Conservation (phyloP, 805 yeast species). For the Helenozyma baotianmanensis region DNA sequence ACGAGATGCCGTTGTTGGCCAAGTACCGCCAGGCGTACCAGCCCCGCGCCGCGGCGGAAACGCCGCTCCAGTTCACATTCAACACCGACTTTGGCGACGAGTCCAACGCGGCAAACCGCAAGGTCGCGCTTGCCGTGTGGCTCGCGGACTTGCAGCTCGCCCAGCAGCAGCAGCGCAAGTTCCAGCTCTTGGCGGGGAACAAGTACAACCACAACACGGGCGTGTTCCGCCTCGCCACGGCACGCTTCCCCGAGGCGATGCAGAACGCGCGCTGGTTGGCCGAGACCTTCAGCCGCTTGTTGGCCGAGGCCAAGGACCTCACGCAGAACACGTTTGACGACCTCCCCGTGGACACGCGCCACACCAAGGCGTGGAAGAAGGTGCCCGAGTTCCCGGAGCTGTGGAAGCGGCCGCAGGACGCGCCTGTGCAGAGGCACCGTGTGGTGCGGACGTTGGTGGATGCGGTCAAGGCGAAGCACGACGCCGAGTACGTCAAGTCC, state of each 20-base stretch:
- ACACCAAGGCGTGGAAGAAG: constrained; percentile 44
- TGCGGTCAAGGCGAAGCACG: constrained; percentile 28
- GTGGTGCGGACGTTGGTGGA: constrained; percentile 32
- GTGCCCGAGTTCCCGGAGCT: constrained; percentile 61
- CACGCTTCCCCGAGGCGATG: constrained; percentile 66
- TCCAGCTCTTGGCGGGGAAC: constrained; percentile 72
- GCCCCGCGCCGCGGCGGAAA: constrained; percentile 38
- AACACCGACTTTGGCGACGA: constrained; percentile 68
- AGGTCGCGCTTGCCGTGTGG: constrained; percentile 57
- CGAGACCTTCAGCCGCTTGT: constrained; percentile 55
- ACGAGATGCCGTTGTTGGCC: constrained; percentile 81
- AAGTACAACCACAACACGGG: constrained; percentile 65
- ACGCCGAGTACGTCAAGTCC: constrained; percentile 25
- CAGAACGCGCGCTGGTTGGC: constrained; percentile 79
- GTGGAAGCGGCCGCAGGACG: constrained; percentile 69
- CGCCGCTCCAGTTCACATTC: constrained; percentile 65
- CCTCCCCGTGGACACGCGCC: constrained; percentile 79
- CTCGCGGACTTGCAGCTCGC: constrained; percentile 51
- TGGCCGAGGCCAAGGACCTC: constrained; percentile 60
- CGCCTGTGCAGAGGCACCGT: constrained; percentile 46
- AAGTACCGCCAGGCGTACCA: constrained; percentile 68
- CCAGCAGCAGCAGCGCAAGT: constrained; percentile 59
- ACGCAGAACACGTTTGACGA: constrained; percentile 62
- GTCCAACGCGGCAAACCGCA: constrained; percentile 59
- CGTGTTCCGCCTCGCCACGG: constrained; percentile 59